A percentile compares a stretch with the other conserved stretches of the same genome.
These are phyloP conservation scores for Bryopsis sp. DNA, from an alignment of 139 green algal species.

Conservation along the genomic window DNA sequence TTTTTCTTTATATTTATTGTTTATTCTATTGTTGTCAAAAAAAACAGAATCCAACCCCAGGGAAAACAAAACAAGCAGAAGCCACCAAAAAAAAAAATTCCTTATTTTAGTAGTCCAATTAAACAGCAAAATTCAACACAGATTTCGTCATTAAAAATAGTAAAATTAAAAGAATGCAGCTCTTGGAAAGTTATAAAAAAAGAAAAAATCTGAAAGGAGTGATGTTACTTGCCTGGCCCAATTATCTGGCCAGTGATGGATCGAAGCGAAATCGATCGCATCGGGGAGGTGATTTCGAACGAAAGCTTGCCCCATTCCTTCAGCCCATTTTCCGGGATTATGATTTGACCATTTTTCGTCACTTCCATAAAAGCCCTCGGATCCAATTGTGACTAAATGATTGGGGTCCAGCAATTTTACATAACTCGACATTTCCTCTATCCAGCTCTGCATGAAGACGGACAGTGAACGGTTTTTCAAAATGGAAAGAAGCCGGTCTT, in stretches of 20 bases:
- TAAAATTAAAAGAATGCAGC: neutral
- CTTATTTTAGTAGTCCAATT: no score
- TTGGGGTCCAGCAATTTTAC: slow-evolving; percentile 43
- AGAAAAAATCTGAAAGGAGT: no score
- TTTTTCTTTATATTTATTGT: no score
- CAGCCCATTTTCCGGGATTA: slow-evolving; percentile 45
- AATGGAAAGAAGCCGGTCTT: no score
- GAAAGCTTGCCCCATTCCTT: slow-evolving; percentile 64
- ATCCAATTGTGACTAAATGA: slow-evolving; percentile 57
- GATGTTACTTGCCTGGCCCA: slow-evolving; percentile 28
- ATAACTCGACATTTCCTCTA: slow-evolving; percentile 32
- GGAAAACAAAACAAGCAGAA: no score
- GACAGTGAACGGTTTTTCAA: no score
- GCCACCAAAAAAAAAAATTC: no score
- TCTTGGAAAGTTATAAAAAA: no score
- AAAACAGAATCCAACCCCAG: no score
- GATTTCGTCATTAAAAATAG: no score
- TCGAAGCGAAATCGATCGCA: slow-evolving; percentile 62
- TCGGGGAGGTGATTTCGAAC: slow-evolving; percentile 39
- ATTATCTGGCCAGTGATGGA: slow-evolving; percentile 66
- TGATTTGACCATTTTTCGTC: neutral
- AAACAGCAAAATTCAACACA: no score
- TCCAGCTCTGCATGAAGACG: slow-evolving; percentile 24
- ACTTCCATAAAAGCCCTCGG: slow-evolving; percentile 50
- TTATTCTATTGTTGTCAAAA: no score